Evolutionary conservation across 108 stramenopile species (phyloP).

Genomic region (Seminavis robusta): DNA sequence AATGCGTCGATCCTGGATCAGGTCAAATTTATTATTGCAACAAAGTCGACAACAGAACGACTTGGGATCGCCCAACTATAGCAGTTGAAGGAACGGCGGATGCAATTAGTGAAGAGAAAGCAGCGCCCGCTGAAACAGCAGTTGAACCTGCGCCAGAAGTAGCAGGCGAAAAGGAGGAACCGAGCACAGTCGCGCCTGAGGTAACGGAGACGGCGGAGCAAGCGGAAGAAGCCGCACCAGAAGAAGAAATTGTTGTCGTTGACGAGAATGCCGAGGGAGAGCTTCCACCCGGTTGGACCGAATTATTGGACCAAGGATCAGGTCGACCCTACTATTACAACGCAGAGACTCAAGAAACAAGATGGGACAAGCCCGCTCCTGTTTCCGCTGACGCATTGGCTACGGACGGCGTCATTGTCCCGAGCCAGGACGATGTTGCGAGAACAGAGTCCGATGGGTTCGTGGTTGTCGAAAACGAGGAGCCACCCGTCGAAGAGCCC

Average conservation of each 20-base stretch:
- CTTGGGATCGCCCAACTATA: constrained; percentile 32
- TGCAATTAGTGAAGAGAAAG: constrained; percentile 1
- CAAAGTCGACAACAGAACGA: constrained; percentile 22
- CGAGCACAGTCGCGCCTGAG: neutral
- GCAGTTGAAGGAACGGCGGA: constrained; percentile 14
- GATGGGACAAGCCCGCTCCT: constrained; percentile 30
- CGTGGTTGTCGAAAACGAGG: too few species aligned
- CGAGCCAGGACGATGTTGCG: too few species aligned
- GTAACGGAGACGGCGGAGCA: neutral
- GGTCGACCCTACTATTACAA: constrained; percentile 45
- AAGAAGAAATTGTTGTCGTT: neutral
- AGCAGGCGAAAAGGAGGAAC: neutral
- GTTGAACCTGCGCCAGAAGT: neutral
- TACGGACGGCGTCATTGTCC: too few species aligned
- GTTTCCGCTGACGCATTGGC: too few species aligned
- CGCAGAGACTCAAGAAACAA: constrained; percentile 16
- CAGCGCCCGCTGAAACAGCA: neutral
- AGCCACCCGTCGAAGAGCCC: too few species aligned
- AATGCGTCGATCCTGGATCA: constrained; percentile 24
- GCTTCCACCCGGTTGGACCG: constrained; percentile 43
- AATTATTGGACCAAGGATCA: constrained; percentile 28
- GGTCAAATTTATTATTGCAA: constrained; percentile 40
- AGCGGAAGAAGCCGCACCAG: neutral
- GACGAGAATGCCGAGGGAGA: neutral
- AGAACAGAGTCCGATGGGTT: too few species aligned